Evolutionary conservation across 768 basidiomycete species (phyloP).

Genomic region (Leccinum subgranulosum): DNA sequence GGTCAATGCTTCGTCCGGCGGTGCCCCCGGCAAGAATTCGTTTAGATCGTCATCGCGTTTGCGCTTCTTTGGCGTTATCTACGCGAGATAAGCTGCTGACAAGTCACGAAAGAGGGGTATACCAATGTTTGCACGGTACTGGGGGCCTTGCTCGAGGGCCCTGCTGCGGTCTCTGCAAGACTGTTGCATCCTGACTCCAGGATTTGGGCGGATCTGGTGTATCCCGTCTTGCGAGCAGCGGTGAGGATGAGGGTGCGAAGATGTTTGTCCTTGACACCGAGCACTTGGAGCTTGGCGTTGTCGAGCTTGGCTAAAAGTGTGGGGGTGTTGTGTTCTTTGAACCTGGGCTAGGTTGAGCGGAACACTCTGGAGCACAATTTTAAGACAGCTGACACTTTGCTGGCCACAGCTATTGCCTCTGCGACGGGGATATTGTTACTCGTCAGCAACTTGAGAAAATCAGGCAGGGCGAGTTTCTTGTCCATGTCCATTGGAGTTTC

Average conservation of each 20-base stretch:
- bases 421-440: conserved; percentile 51
- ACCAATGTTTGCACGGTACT: conserved; percentile 33
- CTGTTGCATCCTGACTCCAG: conserved; percentile 13
- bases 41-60: conserved; percentile 44
- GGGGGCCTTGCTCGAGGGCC: conserved; percentile 9
- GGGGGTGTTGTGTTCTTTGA: conserved; percentile 66
- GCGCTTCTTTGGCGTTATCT: conserved; percentile 52
- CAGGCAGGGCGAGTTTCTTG: conserved; percentile 56
- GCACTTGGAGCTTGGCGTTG: conserved; percentile 52
- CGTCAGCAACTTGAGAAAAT: conserved; percentile 66
- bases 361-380: not conserved
- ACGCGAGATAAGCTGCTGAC: conserved; percentile 3
- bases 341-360: conserved; percentile 43
- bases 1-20: conserved; percentile 46
- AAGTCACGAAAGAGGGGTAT: conserved; percentile 4
- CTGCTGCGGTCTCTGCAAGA: not conserved
- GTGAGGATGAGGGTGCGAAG: conserved; percentile 56
- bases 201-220: conserved; percentile 29
- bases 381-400: conserved; percentile 54
- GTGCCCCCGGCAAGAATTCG: conserved; percentile 53
- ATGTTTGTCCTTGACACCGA: conserved; percentile 64
- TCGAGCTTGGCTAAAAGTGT: conserved; percentile 54
- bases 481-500: conserved; percentile 20
- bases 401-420: conserved; percentile 67
- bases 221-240: conserved; percentile 65